phyloP scores from a whole-genome alignment of 129 eudicot species.

The Oenanthe sinensis region DNA sequence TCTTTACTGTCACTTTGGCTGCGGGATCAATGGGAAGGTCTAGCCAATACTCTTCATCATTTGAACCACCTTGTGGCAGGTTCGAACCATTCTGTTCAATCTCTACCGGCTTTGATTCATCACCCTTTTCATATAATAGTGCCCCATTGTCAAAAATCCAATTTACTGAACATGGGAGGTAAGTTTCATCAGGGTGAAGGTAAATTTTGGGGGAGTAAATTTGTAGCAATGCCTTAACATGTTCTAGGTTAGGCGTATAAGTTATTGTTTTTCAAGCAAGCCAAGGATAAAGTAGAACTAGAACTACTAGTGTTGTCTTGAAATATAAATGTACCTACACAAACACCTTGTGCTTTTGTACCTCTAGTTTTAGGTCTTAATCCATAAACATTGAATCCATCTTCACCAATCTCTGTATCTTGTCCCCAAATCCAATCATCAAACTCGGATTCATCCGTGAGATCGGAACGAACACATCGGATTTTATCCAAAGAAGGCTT shows the following conservation, averaged over 20 bases:
- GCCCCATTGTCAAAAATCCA: slow-evolving; percentile 45
- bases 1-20: slow-evolving; percentile 24
- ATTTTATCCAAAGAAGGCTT: slow-evolving; percentile 41
- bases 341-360: slow-evolving; percentile 32
- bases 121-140: slow-evolving; percentile 21
- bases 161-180: slow-evolving; percentile 33
- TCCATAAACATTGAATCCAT: slow-evolving; percentile 28
- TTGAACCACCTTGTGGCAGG: slow-evolving; percentile 42
- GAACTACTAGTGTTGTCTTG: slow-evolving; percentile 12
- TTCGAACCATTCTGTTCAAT: slow-evolving; percentile 26
- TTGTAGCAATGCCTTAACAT: slow-evolving; percentile 27
- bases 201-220: slow-evolving; percentile 34
- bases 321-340: slow-evolving; percentile 31
- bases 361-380: slow-evolving; percentile 35
- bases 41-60: slow-evolving; percentile 40
- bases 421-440: slow-evolving; percentile 36
- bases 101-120: slow-evolving; percentile 27
- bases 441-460: slow-evolving; percentile 38
- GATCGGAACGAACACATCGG: slow-evolving; percentile 36
- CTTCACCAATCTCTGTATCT: not conserved
- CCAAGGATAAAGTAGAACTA: slow-evolving; percentile 17
- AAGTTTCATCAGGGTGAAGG: slow-evolving; percentile 39
- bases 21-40: slow-evolving; percentile 33
- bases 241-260: slow-evolving; percentile 34
- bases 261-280: slow-evolving; percentile 37